A percentile compares a stretch with the other conserved stretches of the same genome.
Evolutionary conservation across 345 rosid genomes (phyloP).

Genomic region (Rhodamnia rubescens): DNA sequence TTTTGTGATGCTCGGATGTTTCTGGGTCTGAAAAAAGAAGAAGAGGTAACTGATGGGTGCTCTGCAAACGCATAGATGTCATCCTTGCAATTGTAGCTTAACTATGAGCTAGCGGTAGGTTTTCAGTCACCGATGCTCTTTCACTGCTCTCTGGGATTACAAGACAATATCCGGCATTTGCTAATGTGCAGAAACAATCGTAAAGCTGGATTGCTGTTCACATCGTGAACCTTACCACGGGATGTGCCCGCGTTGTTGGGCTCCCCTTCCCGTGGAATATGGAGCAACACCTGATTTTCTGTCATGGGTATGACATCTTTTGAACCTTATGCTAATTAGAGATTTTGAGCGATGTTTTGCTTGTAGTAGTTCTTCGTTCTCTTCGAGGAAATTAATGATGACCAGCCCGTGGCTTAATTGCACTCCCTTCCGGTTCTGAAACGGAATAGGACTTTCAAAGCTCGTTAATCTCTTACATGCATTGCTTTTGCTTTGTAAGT

Average conservation of each 20-base stretch:
- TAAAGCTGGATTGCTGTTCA: conserved; percentile 3
- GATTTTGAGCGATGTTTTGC: background rate
- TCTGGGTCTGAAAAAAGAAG: background rate
- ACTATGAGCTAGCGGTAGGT: no score
- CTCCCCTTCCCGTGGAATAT: no score
- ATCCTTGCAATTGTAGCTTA: background rate
- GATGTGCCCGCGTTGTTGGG: no score
- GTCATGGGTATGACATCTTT: conserved; percentile 34
- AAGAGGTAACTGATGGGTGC: background rate
- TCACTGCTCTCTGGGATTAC: background rate
- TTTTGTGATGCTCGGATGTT: background rate
- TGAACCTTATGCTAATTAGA: background rate
- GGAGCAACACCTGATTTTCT: no score
- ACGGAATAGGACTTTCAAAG: background rate
- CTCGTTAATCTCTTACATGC: no score
- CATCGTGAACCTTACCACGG: conserved; percentile 38
- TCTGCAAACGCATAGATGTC: background rate
- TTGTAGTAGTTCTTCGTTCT: background rate
- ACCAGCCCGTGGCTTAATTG: no score
- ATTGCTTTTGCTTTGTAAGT: no score
- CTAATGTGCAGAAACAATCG: conserved; percentile 33
- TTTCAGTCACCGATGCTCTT: no score
- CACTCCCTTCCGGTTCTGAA: background rate
- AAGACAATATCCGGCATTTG: background rate
- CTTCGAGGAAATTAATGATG: no score